phyloP scores from a whole-genome alignment of 2,329 filamentous ascomycete species.

The Fusarium sp. region DNA sequence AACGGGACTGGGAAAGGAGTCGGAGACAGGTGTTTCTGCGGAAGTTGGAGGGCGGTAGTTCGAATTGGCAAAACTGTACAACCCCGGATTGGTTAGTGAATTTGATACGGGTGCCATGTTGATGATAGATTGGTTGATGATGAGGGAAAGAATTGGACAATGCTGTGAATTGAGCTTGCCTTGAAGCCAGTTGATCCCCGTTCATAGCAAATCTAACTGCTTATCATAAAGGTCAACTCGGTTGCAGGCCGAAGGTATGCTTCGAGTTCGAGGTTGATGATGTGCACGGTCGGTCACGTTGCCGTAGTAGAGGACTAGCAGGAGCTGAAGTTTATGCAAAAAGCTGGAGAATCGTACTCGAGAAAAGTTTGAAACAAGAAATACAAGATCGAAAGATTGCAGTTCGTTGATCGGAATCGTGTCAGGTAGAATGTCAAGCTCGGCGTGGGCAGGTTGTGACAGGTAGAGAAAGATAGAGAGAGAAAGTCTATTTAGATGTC shows the following conservation, averaged over 20 bases:
- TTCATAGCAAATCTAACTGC: constrained; percentile 64
- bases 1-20: constrained; percentile 61
- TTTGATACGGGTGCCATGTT: constrained; percentile 16
- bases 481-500: constrained; percentile 35
- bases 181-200: constrained; percentile 64
- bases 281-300: constrained; percentile 32
- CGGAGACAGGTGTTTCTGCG: constrained; percentile 63
- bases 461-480: constrained; percentile 9
- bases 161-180: constrained; percentile 50
- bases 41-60: constrained; percentile 68
- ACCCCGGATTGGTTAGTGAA: constrained; percentile 47
- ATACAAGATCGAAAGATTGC: neutral
- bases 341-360: constrained; percentile 3
- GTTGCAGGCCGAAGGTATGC: constrained; percentile 18
- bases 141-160: constrained; percentile 1
- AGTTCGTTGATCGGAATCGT: constrained; percentile 5
- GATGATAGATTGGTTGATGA: constrained; percentile 15
- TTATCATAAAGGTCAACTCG: constrained; percentile 39
- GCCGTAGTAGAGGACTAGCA: constrained; percentile 21
- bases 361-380: neutral
- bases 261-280: constrained; percentile 28
- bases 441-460: constrained; percentile 28
- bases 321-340: constrained; percentile 30
- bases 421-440: constrained; percentile 20
- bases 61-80: constrained; percentile 67